phyloP scores from a whole-genome alignment of 2,329 filamentous ascomycete species.

The Thermochaetoides dissita region DNA sequence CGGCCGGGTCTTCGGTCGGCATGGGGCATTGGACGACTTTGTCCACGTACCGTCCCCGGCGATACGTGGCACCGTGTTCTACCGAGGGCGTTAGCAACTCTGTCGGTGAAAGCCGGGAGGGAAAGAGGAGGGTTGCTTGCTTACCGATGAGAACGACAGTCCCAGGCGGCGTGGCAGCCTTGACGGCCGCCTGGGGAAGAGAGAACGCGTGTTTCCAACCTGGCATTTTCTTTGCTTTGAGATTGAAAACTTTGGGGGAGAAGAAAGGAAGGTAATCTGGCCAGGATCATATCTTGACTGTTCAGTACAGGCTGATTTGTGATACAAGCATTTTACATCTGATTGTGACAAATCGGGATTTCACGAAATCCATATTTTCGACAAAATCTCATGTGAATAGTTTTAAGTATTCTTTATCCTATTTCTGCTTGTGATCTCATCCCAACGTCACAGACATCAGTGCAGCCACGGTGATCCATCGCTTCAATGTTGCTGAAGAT shows the following conservation, averaged over 20 bases:
- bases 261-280: background rate
- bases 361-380: too few species aligned
- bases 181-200: constrained; percentile 10
- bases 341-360: too few species aligned
- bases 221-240: constrained; percentile 8
- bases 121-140: background rate
- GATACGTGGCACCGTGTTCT: constrained; percentile 5
- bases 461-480: too few species aligned
- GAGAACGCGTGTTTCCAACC: constrained; percentile 15
- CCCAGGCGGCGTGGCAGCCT: constrained; percentile 13
- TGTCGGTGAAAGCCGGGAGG: background rate
- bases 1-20: constrained; percentile 20
- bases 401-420: too few species aligned
- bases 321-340: too few species aligned
- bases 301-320: too few species aligned
- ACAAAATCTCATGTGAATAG: too few species aligned
- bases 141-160: constrained; percentile 13
- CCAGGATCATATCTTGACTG: too few species aligned
- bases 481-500: too few species aligned
- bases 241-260: background rate
- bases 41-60: constrained; percentile 6
- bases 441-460: too few species aligned
- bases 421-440: too few species aligned
- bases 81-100: background rate
- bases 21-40: constrained; percentile 13